Base-by-base conservation (phyloP, 805 yeast species). In the Pichia heedii region DNA sequence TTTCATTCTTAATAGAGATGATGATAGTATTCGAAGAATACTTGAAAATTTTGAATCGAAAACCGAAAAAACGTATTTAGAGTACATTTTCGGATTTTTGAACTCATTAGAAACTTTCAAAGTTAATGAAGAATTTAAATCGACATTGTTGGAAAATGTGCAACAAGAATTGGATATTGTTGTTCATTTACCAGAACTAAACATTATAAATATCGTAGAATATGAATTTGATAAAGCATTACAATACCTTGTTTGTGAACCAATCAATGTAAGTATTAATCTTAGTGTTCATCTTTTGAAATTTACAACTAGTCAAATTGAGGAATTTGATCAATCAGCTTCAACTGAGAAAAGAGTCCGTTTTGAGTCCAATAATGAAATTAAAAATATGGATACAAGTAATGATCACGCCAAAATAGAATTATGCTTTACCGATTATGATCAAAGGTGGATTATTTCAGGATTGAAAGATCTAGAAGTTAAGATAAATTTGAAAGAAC, bases 381-480 rank as follows among this genome's bases (percentile, higher is more conserved):
- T 22, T 3, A 4, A 15, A 4, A 5, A 21, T 8, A 45, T 48
- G 35, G 58, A 54, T 12, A 15, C 29, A n/a, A 16, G 8, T 20
- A 35, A 29, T 8, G 44, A 39, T 15, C n/a, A 45, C 10, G 38
- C 56, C 22, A 37, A 45, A 12, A 47, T 63, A 22, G 54, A 51
- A 15, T 34, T 65, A 9, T 59, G 50, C 19, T 45, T 61, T n/a
- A 27, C 45, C 22, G 59, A 58, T 15, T 45, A 43, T 48, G 96
- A 87, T 13, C 57, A 48, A 21, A 73, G 70, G 41, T 90, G 97
- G 97, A 57, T 87, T 3, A 65, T 88, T 5, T 77, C 86, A 6
- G 97, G 97, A 0, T 69, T 74, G 48, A 77, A 77, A 46, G 57
- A 66, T 11, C 74, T 87, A 48, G 56, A 65, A 3, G 60, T 71